Evolutionary conservation across 495 filamentous ascomycete genomes (phyloP), one percentile per base, ranked within the genome.

Genomic region (Penicillium subrubescens): DNA sequence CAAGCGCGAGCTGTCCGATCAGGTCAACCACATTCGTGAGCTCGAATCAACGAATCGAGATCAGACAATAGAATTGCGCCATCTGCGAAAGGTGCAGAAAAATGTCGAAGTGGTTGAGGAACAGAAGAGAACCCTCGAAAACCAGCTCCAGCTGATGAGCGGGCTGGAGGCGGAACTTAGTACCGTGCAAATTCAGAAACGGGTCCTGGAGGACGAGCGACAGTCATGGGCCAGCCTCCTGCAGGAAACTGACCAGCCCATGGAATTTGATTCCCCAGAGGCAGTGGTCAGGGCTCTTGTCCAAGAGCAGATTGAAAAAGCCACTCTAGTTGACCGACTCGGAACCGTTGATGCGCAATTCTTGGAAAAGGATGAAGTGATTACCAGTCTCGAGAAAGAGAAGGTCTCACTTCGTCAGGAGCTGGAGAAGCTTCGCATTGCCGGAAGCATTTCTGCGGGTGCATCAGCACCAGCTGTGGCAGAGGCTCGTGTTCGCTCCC

Each of bases 41-140:
- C 78, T 98, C 17, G 96, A 98, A 74, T 81, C 86, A 0, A 84
- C 85, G 43, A 97, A 91, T 67, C 82, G 93, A 34, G 90, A 96
- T 55, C 94, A 96, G 68, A 73, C 79, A n/a, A 75, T 83, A 8
- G 94, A 99, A 70, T 76, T 98, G 6, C 91, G 90, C 57, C 88
- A 91, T 62, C 82, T 94, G 44, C 87, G 92, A 17, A 89, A 92
- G 70, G 72, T 88, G 21, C 88, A 92, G 68, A 94, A 91, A 74
- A 92, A 89, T 39, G 88, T 97, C 5, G 93, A 97, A 65, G 84
- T 98, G n/a, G 89, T 97, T 0, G 94, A 98, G 68, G 95, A 99
- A 71, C 92, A 99, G 79, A 98, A 98, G 80, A 84, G 90, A 64
- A 85, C 87, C 0, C 79, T 99, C 57, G 89, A 97, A 72, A 86